Evolutionary conservation across 75 land plant species (phyloP).

Genomic region (Isoetes taiwanensis): DNA sequence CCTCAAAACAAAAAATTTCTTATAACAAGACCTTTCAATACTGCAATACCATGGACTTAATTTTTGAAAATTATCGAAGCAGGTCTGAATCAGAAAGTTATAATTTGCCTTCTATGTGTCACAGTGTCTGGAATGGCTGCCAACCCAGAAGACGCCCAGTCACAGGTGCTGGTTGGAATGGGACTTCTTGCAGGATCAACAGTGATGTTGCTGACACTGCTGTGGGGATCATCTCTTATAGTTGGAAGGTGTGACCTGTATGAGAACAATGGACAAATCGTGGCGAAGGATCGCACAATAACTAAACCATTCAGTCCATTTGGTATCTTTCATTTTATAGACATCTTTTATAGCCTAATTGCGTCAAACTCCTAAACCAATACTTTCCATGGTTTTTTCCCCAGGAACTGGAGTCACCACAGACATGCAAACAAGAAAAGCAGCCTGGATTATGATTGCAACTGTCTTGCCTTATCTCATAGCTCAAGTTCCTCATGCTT

Average conservation of each 20-base stretch:
- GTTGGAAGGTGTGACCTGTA: slow-evolving; percentile 24
- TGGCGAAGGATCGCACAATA: slow-evolving; percentile 21
- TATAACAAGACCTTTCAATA: too few relatives aligned
- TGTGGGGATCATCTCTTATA: slow-evolving; percentile 22
- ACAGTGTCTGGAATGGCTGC: too few relatives aligned
- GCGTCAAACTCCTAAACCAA: too few relatives aligned
- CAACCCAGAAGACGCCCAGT: too few relatives aligned
- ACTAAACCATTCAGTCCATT: slow-evolving; percentile 14
- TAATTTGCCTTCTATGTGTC: too few relatives aligned
- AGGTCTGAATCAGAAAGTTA: too few relatives aligned
- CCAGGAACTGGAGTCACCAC: slow-evolving; percentile 50
- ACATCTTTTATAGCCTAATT: too few relatives aligned
- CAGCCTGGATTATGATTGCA: slow-evolving; percentile 54
- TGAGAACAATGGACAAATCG: slow-evolving; percentile 3
- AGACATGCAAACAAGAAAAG: slow-evolving; percentile 42
- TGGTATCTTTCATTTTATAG: too few relatives aligned
- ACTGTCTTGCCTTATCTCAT: slow-evolving; percentile 54
- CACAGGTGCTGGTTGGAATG: slow-evolving; percentile 28
- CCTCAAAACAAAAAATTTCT: too few relatives aligned
- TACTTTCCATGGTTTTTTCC: too few relatives aligned
- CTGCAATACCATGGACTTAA: too few relatives aligned
- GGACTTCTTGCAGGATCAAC: slow-evolving; percentile 30
- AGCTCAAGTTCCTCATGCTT: slow-evolving; percentile 36
- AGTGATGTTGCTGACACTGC: slow-evolving; percentile 15
- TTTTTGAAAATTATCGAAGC: too few relatives aligned